Evolutionary conservation across 495 filamentous ascomycete genomes (phyloP).

Genomic region (Xylaria acuta): DNA sequence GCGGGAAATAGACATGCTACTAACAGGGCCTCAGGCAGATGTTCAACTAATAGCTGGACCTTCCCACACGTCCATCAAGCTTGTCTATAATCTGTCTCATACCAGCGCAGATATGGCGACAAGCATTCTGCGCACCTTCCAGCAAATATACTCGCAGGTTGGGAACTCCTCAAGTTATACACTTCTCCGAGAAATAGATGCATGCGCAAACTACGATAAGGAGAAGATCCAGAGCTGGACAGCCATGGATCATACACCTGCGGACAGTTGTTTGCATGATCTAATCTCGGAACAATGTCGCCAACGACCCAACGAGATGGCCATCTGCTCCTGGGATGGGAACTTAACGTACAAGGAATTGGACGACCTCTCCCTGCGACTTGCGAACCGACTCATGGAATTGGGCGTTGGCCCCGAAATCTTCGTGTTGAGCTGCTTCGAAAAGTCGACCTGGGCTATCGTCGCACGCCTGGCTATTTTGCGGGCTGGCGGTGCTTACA

Average conservation of each 20-base stretch:
- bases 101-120: constrained; percentile 18
- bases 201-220: constrained; percentile 11
- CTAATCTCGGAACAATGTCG: constrained; percentile 18
- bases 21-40: constrained; percentile 8
- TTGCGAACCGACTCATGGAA: constrained; percentile 38
- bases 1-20: not conserved
- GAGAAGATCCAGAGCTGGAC: constrained; percentile 20
- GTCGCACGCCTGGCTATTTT: constrained; percentile 49
- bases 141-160: constrained; percentile 17
- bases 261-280: constrained; percentile 18
- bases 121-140: constrained; percentile 21
- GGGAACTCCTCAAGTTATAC: not conserved
- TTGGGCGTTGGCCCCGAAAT: constrained; percentile 56
- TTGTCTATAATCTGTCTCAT: constrained; percentile 15
- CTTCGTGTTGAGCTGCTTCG: constrained; percentile 61
- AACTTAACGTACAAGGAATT: constrained; percentile 45
- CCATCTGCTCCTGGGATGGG: constrained; percentile 41
- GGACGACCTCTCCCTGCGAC: constrained; percentile 36
- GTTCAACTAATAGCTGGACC: constrained; percentile 16
- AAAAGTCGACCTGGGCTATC: constrained; percentile 53
- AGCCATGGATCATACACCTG: not conserved
- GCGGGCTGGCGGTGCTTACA: constrained; percentile 46
- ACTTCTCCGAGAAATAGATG: constrained; percentile 15
- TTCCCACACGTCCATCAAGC: constrained; percentile 5
- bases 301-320: constrained; percentile 33